phyloP scores from a whole-genome alignment of 1,139 yeast species.

The Geotrichum europaeum region DNA sequence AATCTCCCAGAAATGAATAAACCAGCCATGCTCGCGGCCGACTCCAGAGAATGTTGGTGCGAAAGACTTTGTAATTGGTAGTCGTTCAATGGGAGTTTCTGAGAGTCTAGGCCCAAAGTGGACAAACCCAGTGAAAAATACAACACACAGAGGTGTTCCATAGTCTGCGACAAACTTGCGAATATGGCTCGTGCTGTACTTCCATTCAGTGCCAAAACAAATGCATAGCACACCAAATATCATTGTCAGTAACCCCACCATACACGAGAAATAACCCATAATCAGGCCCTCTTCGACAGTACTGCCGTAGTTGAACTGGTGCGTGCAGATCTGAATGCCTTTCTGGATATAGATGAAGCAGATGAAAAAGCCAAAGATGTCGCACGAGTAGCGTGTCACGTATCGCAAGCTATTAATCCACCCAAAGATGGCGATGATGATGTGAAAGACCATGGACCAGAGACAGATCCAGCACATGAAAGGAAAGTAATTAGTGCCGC shows the following conservation, averaged over 20 bases:
- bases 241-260: conserved; percentile 66
- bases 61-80: conserved; percentile 71
- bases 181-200: conserved; percentile 50
- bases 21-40: conserved; percentile 57
- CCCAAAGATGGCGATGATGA: conserved; percentile 64
- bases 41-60: conserved; percentile 53
- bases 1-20: conserved; percentile 73
- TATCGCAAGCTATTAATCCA: conserved; percentile 61
- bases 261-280: conserved; percentile 70
- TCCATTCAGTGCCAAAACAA: conserved; percentile 54
- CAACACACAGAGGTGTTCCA: conserved; percentile 73
- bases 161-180: conserved; percentile 78
- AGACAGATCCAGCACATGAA: conserved; percentile 95
- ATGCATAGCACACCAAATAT: conserved; percentile 65
- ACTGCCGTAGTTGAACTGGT: conserved; percentile 51
- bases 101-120: conserved; percentile 78
- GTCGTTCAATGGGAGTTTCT: conserved; percentile 46
- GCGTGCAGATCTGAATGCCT: conserved; percentile 71
- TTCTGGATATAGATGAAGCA: conserved; percentile 86
- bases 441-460: conserved; percentile 85
- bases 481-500: conserved; percentile 61
- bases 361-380: conserved; percentile 87
- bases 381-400: conserved; percentile 82
- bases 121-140: conserved; percentile 85
- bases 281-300: conserved; percentile 35